A percentile compares a stretch with the other conserved stretches of the same genome.
These are phyloP conservation scores for Neckera pumila DNA, from an alignment of 225 moss, liverwort and hornwort genomes.

Conservation along the genomic window DNA sequence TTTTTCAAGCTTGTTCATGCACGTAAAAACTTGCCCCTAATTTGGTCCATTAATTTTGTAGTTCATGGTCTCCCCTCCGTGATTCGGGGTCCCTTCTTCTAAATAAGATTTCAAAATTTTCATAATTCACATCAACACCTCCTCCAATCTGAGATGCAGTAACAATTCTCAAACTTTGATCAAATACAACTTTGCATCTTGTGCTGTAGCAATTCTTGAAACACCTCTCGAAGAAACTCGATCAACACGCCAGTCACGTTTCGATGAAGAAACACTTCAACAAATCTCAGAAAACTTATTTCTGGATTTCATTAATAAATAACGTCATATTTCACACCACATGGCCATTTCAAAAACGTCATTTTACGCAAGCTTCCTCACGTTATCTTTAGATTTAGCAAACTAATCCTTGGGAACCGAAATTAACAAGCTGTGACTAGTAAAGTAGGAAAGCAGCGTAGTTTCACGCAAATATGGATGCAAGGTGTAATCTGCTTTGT, in stretches of 20 bases:
- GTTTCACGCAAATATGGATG: too few relatives aligned
- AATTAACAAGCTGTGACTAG: too few relatives aligned
- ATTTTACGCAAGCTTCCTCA: neutral
- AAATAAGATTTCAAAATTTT: neutral
- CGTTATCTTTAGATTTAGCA: neutral
- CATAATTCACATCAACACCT: neutral
- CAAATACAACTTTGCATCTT: neutral
- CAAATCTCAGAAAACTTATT: neutral
- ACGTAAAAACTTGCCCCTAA: too few relatives aligned
- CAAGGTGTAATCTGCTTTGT: neutral
- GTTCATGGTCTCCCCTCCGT: too few relatives aligned
- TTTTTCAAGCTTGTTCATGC: too few relatives aligned
- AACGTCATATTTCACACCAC: neutral
- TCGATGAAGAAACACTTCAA: neutral
- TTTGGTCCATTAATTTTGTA: too few relatives aligned
- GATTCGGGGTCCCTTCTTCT: neutral
- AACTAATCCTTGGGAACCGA: neutral
- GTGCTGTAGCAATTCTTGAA: too few relatives aligned
- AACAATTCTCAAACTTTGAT: neutral
- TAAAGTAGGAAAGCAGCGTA: neutral
- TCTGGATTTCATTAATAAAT: neutral
- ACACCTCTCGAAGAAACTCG: neutral
- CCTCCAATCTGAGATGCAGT: neutral
- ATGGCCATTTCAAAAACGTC: neutral
- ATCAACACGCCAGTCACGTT: neutral